Evolutionary conservation across 2,329 filamentous ascomycete genomes (phyloP), one percentile per base, ranked within the genome.

Genomic region (Fusarium algeriense): DNA sequence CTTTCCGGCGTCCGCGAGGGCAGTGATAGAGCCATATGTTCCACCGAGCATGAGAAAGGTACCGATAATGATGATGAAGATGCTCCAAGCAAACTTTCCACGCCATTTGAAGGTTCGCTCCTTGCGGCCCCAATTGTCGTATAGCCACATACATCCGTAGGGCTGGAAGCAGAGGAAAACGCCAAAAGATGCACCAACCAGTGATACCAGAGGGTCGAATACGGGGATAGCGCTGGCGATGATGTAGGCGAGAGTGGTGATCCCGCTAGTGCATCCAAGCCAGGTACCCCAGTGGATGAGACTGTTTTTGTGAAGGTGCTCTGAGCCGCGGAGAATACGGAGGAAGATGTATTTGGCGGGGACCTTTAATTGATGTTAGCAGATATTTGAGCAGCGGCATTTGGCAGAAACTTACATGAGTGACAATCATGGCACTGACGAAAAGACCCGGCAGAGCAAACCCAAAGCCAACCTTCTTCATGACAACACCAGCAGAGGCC

Each of bases 391-490:
- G 28, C 8, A 8, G 28, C 19, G 34, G 19, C 19, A 14, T 17
- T 3, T 34, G 15, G 10, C 20, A 23, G 3, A 37, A 26, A 70
- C 76, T 73, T 66, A 77, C 78, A 38, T 80, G 78, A 26, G 71
- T 73, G 32, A 77, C 66, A 5, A 80, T 67, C 45, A 72, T 75
- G 13, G 73, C 73, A 23, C 73, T 76, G 35, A 77, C 77, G 17
- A 79, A 53, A 11, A 80, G 68, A 4, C 78, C 78, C 1, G 76
- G 78, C 5, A 80, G 73, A 17, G 78, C 78, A n/a, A 80, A 70
- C 12, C 83, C 84, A 59, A 85, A 86, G 52, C 78, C 79, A 19
- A 85, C 75, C 67, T 82, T 85, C 78, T 85, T 85, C 57, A 84
- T 77, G 1, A 73, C 50, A 0, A 40, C 5, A 1, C 84, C 84